Percentiles rank a stretch among this genome's conserved stretches.
phyloP scores from a whole-genome alignment of 805 yeast species.

The Ogataea saltuana region DNA sequence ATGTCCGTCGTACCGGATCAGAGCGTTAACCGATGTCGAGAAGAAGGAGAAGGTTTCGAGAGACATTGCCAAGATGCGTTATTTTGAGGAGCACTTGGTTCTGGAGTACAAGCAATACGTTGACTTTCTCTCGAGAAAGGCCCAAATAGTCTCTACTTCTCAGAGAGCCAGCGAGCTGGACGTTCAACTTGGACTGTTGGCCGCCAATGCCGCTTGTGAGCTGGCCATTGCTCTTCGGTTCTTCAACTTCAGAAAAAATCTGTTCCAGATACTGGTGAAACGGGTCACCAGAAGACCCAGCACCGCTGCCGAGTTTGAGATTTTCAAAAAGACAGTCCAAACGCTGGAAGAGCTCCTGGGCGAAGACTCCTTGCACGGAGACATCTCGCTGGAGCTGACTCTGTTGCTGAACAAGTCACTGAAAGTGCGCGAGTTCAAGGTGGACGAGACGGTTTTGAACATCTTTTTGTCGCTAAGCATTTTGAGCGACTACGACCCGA shows the following conservation, averaged over 20 bases:
- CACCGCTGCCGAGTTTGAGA: slow-evolving; percentile 45
- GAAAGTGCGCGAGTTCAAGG: slow-evolving; percentile 70
- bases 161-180: slow-evolving; percentile 36
- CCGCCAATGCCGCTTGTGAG: slow-evolving; percentile 80
- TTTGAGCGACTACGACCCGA: slow-evolving; percentile 73
- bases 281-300: slow-evolving; percentile 63
- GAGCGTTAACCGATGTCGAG: slow-evolving; percentile 81
- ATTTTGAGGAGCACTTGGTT: slow-evolving; percentile 78
- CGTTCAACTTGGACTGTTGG: slow-evolving; percentile 52
- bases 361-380: slow-evolving; percentile 80
- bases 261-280: slow-evolving; percentile 65
- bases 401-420: slow-evolving; percentile 68
- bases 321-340: slow-evolving; percentile 60
- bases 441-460: slow-evolving; percentile 81
- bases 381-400: slow-evolving; percentile 71
- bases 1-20: slow-evolving; percentile 84
- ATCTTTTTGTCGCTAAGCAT: slow-evolving; percentile 67
- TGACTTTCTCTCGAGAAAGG: slow-evolving; percentile 46
- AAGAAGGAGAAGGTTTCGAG: slow-evolving; percentile 77
- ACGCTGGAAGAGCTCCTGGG: slow-evolving; percentile 68
- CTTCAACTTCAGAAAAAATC: slow-evolving; percentile 80
- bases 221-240: slow-evolving; percentile 65
- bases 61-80: slow-evolving; percentile 76
- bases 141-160: slow-evolving; percentile 35
- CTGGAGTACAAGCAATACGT: slow-evolving; percentile 68